phyloP scores from a whole-genome alignment of 2,329 filamentous ascomycete species.

The Zymoseptoria pseudotritici region DNA sequence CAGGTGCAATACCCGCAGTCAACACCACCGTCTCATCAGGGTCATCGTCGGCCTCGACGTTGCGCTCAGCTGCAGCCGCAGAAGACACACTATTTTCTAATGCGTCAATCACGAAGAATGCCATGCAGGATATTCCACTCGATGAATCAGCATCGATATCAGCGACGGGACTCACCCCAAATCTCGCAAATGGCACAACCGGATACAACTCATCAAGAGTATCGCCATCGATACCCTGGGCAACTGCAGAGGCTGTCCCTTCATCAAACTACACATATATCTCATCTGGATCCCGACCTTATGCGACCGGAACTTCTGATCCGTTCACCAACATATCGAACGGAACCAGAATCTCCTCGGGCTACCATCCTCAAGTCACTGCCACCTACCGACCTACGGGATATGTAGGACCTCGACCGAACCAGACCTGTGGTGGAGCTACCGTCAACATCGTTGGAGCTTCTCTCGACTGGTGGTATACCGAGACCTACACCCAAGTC shows the following conservation, averaged over 20 bases:
- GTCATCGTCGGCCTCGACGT: background rate
- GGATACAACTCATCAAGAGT: background rate
- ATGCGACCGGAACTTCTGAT: background rate
- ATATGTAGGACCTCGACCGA: background rate
- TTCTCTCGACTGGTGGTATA: slow-evolving; percentile 31
- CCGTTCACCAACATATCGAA: background rate
- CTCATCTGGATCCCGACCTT: background rate
- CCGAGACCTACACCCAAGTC: slow-evolving; percentile 22
- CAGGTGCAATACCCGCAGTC: background rate
- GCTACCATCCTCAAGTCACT: background rate
- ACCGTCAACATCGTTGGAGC: slow-evolving; percentile 30
- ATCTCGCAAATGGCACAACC: background rate
- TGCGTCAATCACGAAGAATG: background rate
- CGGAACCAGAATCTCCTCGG: background rate
- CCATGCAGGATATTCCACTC: background rate
- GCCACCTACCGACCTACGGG: background rate
- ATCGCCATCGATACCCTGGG: background rate
- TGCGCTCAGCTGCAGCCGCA: background rate
- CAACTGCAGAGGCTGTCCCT: background rate
- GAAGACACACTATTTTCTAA: background rate
- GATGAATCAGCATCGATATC: background rate
- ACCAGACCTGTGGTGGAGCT: slow-evolving; percentile 20
- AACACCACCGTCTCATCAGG: background rate
- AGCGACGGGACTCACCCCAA: background rate
- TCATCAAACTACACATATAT: background rate